Evolutionary conservation across 176 grass and related monocot species (phyloP), one percentile per base, ranked within the genome.

Genomic region (Calamus simplicifolius): DNA sequence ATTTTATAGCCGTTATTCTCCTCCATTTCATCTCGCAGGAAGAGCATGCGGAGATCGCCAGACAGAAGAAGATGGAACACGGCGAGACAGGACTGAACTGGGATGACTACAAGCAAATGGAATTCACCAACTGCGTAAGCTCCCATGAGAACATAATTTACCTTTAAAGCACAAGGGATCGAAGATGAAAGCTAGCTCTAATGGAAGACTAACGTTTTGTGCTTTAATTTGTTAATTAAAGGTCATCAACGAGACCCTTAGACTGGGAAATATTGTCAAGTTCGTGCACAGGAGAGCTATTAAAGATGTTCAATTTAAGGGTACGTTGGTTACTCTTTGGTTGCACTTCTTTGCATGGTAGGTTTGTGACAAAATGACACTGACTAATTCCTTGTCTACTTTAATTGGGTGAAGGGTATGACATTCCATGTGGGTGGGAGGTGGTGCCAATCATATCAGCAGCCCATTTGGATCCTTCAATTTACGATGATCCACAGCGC

Each of bases 91-190:
- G 29, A 74, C 56, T 80, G 5, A 69, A 54, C 61, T 80, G 70
- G 63, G 77, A 80, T 26, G 77, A 80, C 57, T 80, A 74, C 56
- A 80, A 80, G 29, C 28, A 68, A 51, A 80, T 80, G 77, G 50
- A 68, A 5, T 80, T 74, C 50, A 80, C 70, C 19, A 62, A 80
- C 23, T 50, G 49, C 18, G 77, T 80, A 80, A 27, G 56, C 17
- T 16, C 4, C 54, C 19, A 8, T 13, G 35, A 43, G 35, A 12
- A 43, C 35, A 43, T 43, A 43, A 43, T 43, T 43, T 43, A 43
- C 12, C 35, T 12, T 43, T 43, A 13, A 43, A 43, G 2, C 35
- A 43, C 8, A 43, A 43, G 35, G 35, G 10, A n/a, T n/a, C n/a
- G n/a, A 2, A 2, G 35, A 43, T 43, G 10, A 43, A 13, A 43